Percentiles rank a stretch among this genome's conserved stretches.
These are phyloP conservation scores for Tetrahymena borealis DNA, from an alignment of 73 alveolate species.

Conservation along the genomic window DNA sequence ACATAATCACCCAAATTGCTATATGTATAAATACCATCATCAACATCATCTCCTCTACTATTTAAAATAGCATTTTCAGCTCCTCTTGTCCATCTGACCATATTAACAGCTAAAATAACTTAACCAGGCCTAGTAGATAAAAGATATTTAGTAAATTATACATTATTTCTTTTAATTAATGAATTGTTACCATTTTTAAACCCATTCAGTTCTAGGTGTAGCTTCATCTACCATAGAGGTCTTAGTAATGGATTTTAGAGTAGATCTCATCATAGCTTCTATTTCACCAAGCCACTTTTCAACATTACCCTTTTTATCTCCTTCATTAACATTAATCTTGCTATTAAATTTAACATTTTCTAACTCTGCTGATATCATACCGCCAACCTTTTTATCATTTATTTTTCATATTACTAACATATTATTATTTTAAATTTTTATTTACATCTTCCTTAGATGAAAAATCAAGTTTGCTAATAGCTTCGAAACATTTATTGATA, in stretches of 20 bases:
- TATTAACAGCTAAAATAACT: conserved; percentile 83
- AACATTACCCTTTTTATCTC: conserved; percentile 93
- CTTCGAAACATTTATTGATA: conserved; percentile 97
- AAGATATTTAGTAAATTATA: background rate
- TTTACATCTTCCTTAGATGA: conserved; percentile 72
- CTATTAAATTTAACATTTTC: conserved; percentile 79
- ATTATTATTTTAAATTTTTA: background rate
- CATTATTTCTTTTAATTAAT: background rate
- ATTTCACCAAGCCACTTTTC: conserved; percentile 93
- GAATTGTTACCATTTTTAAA: conserved; percentile 73
- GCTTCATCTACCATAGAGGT: conserved; percentile 61
- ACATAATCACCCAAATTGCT: conserved; percentile 64
- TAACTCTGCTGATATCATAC: conserved; percentile 92
- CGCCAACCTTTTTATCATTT: conserved; percentile 12
- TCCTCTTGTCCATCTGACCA: conserved; percentile 81
- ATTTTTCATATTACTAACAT: background rate
- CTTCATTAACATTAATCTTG: conserved; percentile 85
- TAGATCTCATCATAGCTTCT: conserved; percentile 83
- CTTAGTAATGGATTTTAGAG: conserved; percentile 69
- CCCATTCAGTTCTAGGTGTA: conserved; percentile 90
- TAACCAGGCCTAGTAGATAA: conserved; percentile 69
- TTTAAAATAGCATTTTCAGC: conserved; percentile 46
- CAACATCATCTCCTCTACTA: conserved; percentile 38
- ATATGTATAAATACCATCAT: conserved; percentile 69
- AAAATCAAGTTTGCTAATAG: conserved; percentile 84